Evolutionary conservation across 768 basidiomycete genomes (phyloP).

Genomic region (Rhizopogon roseolus): DNA sequence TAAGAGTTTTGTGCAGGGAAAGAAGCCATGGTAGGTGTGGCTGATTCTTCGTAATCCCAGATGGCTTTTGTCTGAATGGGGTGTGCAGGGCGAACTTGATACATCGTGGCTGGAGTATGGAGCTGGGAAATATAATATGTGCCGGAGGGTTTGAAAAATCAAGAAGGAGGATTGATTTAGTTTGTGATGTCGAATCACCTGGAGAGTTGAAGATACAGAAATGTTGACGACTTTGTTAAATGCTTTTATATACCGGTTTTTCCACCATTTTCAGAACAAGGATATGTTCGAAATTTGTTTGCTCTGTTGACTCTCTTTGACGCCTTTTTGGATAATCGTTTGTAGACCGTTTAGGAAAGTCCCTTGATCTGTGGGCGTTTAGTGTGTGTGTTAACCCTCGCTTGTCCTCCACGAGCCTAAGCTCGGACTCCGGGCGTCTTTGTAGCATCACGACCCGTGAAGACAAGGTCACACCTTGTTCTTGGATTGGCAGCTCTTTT

Average conservation of each 20-base stretch:
- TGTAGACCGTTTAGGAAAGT: conserved; percentile 28
- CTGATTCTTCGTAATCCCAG: conserved; percentile 29
- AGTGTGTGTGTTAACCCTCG: background rate
- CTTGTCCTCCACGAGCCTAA: conserved; percentile 13
- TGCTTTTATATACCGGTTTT: conserved; percentile 26
- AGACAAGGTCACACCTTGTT: conserved; percentile 18
- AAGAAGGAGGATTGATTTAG: conserved; percentile 4
- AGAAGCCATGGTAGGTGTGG: conserved; percentile 17
- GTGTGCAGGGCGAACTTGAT: conserved; percentile 30
- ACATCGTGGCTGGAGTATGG: conserved; percentile 19
- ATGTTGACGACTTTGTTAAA: conserved; percentile 5
- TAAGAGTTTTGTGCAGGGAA: conserved; percentile 24
- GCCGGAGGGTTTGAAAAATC: background rate
- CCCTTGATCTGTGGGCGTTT: background rate
- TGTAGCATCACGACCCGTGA: conserved; percentile 25
- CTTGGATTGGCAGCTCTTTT: conserved; percentile 16
- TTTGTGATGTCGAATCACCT: conserved; percentile 5
- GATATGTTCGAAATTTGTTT: conserved; percentile 23
- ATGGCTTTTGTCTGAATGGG: conserved; percentile 32
- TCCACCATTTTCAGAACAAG: conserved; percentile 25
- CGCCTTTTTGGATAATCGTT: conserved; percentile 30
- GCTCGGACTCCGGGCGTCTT: conserved; percentile 13
- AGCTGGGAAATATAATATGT: conserved; percentile 12
- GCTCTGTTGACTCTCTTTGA: conserved; percentile 13
- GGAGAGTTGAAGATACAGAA: conserved; percentile 12